Evolutionary conservation across 768 basidiomycete species (phyloP).

Genomic region (Cystobasidium ongulense): DNA sequence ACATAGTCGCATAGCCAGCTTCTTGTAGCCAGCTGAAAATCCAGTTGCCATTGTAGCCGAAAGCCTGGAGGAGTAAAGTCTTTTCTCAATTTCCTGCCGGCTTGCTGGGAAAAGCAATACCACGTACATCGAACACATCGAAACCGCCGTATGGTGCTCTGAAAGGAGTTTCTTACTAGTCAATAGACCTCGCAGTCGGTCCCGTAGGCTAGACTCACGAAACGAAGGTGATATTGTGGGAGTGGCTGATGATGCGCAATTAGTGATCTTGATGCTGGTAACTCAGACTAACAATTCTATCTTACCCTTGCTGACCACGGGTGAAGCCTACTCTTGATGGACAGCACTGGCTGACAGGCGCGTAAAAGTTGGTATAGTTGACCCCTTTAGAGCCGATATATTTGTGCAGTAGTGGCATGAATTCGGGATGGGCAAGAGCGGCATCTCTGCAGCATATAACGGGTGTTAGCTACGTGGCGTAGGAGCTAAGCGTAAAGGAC

Average conservation of each 20-base stretch:
- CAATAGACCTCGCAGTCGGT: not conserved
- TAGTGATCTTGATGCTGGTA: not conserved
- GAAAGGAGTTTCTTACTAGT: not conserved
- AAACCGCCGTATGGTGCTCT: not conserved
- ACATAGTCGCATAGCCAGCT: slow-evolving; percentile 33
- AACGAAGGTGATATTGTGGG: not conserved
- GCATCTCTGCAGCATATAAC: not conserved
- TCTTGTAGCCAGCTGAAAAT: slow-evolving; percentile 31
- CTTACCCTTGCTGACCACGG: not conserved
- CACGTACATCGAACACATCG: not conserved
- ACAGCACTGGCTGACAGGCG: not conserved
- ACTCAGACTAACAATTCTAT: not conserved
- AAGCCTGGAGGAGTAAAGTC: too few species aligned
- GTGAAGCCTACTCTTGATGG: not conserved
- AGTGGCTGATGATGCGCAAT: not conserved
- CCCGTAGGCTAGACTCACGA: not conserved
- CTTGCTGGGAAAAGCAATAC: not conserved
- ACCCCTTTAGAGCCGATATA: not conserved
- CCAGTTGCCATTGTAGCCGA: slow-evolving; percentile 22
- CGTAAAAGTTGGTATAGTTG: not conserved
- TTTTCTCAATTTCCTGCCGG: too few species aligned
- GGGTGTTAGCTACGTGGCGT: too few species aligned
- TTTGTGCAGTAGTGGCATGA: not conserved
- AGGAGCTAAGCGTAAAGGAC: too few species aligned
- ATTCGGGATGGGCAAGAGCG: not conserved